These are phyloP conservation scores for Dothidotthia symphoricarpi DNA, from an alignment of 2,329 filamentous ascomycete species.

Conservation along the genomic window DNA sequence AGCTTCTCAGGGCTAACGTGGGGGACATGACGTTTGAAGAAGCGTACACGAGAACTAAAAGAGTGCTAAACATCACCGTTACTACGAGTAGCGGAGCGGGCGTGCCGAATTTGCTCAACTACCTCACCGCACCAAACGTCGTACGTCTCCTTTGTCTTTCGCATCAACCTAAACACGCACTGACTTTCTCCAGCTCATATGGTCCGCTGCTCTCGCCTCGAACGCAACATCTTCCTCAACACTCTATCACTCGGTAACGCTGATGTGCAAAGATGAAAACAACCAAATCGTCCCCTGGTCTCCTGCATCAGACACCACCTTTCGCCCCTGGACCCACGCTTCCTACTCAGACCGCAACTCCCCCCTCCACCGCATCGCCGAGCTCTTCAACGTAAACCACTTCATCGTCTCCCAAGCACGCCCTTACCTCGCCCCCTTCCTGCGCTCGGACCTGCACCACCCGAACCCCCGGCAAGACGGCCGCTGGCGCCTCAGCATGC, in stretches of 20 bases:
- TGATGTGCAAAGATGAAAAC: conserved; percentile 75
- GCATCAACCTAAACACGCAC: neutral
- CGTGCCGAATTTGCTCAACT: conserved; percentile 83
- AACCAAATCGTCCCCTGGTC: conserved; percentile 75
- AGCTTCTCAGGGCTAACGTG: conserved; percentile 80
- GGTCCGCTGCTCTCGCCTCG: conserved; percentile 75
- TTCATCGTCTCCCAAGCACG: conserved; percentile 92
- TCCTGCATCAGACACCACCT: conserved; percentile 58
- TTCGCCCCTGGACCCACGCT: conserved; percentile 64
- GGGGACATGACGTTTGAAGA: conserved; percentile 92
- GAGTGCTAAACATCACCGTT: conserved; percentile 88
- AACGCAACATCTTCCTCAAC: conserved; percentile 67
- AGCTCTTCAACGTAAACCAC: conserved; percentile 91
- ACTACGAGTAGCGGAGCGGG: conserved; percentile 71
- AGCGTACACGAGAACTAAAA: conserved; percentile 79
- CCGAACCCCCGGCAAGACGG: conserved; percentile 61
- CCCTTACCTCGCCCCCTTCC: conserved; percentile 83
- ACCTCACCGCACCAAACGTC: conserved; percentile 89
- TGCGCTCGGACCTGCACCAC: conserved; percentile 76
- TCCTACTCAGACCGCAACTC: conserved; percentile 66
- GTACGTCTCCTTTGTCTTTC: conserved; percentile 53
- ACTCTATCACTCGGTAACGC: conserved; percentile 63
- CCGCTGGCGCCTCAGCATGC: conserved; percentile 58
- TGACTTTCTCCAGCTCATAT: conserved; percentile 61
- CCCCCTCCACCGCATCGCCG: conserved; percentile 68